Evolutionary conservation across 768 basidiomycete genomes (phyloP).

Genomic region (Hydnum rufescens): DNA sequence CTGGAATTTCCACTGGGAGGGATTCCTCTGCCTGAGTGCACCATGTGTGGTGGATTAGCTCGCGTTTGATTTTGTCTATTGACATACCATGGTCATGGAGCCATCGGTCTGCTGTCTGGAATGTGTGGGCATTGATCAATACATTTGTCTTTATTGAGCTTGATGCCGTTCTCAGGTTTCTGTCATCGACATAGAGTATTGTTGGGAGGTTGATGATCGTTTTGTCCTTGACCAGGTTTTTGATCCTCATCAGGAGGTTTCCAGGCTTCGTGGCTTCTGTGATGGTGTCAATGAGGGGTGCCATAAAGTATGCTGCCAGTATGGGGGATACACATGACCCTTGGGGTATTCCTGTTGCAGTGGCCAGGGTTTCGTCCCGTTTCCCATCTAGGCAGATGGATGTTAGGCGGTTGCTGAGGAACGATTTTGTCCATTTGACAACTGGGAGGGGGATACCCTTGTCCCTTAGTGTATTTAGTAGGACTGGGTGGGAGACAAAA

Average conservation of each 20-base stretch:
- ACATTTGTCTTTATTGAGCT: constrained; percentile 6
- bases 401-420: neutral
- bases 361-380: neutral
- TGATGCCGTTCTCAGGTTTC: constrained; percentile 6
- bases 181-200: constrained; percentile 8
- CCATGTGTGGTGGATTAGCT: constrained; percentile 5
- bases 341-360: neutral
- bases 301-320: neutral
- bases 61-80: constrained; percentile 6
- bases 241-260: neutral
- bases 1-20: too few species aligned
- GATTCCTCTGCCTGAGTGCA: too few species aligned
- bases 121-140: neutral
- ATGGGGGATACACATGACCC: neutral
- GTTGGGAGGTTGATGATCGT: neutral
- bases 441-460: neutral
- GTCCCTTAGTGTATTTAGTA: neutral
- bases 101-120: constrained; percentile 2
- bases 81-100: neutral
- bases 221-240: neutral
- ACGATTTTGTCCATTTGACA: neutral
- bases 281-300: neutral
- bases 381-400: neutral
- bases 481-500: neutral
- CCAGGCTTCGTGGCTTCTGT: neutral